Conservation (phyloP, 1,139 yeast genomes). For the Geotrichum restrictum region DNA sequence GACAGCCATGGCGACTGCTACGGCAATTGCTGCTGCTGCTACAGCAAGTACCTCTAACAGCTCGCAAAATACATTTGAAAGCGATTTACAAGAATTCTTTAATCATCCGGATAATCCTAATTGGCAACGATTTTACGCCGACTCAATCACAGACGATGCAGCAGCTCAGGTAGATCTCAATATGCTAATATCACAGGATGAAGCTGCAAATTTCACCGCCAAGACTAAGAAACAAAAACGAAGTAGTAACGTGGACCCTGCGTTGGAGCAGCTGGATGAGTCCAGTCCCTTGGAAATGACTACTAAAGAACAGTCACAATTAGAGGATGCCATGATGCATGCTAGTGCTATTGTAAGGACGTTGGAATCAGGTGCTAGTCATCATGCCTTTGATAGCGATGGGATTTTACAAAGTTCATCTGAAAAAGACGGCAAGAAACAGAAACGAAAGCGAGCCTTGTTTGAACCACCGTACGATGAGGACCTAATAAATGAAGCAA, state of each 20-base stretch:
- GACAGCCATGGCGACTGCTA: slow-evolving; percentile 14
- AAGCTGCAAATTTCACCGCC: not conserved
- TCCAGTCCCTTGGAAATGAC: slow-evolving; percentile 9
- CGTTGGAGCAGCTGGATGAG: slow-evolving; percentile 17
- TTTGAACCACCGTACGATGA: slow-evolving; percentile 9
- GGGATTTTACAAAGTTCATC: not conserved
- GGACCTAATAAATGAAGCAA: slow-evolving; percentile 9
- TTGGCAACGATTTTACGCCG: slow-evolving; percentile 22
- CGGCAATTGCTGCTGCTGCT: slow-evolving; percentile 6
- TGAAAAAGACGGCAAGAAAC: slow-evolving; percentile 1
- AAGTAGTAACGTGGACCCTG: slow-evolving; percentile 20
- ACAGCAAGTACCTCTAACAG: slow-evolving; percentile 7
- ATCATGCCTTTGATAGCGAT: slow-evolving; percentile 1
- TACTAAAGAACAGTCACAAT: slow-evolving; percentile 27
- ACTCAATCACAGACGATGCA: slow-evolving; percentile 12
- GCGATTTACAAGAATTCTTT: slow-evolving; percentile 20
- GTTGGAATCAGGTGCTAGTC: slow-evolving; percentile 18
- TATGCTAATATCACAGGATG: slow-evolving; percentile 13
- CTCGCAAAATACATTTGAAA: slow-evolving; percentile 7
- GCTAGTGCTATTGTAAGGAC: slow-evolving; percentile 32
- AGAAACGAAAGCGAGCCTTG: not conserved
- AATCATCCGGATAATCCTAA: slow-evolving; percentile 15
- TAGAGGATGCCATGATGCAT: slow-evolving; percentile 32
- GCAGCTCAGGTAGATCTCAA: slow-evolving; percentile 14
- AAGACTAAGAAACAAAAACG: slow-evolving; percentile 9